A percentile compares a stretch with the other conserved stretches of the same genome.
phyloP scores from a whole-genome alignment of 768 basidiomycete genomes.

The Mycena albidolilacea region DNA sequence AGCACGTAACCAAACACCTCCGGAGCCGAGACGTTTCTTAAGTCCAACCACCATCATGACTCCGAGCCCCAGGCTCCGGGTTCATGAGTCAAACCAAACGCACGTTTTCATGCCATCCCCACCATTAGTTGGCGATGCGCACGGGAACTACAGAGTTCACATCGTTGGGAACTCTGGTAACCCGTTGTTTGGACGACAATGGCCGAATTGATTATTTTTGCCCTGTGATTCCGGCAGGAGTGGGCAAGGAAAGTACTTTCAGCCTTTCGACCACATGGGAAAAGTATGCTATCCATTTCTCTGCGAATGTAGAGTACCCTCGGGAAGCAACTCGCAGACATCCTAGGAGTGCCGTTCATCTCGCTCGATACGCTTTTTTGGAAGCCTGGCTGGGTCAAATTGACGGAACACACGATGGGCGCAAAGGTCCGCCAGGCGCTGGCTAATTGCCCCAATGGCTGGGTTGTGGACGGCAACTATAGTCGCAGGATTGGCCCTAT shows the following conservation, averaged over 20 bases:
- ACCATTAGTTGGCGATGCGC: slow-evolving; percentile 59
- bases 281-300: slow-evolving; percentile 6
- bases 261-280: neutral
- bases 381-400: slow-evolving; percentile 53
- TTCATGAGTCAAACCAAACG: neutral
- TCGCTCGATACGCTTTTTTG: slow-evolving; percentile 54
- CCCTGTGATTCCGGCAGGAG: slow-evolving; percentile 43
- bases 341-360: slow-evolving; percentile 53
- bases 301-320: slow-evolving; percentile 54
- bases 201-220: slow-evolving; percentile 9
- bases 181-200: slow-evolving; percentile 24
- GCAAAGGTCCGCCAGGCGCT: slow-evolving; percentile 47
- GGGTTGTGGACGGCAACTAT: slow-evolving; percentile 71
- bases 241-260: slow-evolving; percentile 55
- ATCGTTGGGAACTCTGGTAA: slow-evolving; percentile 70
- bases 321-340: slow-evolving; percentile 50
- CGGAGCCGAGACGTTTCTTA: neutral
- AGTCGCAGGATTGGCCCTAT: slow-evolving; percentile 45
- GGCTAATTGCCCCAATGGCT: slow-evolving; percentile 54
- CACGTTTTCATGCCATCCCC: slow-evolving; percentile 38
- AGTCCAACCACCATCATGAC: neutral
- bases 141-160: slow-evolving; percentile 63
- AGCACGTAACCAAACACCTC: neutral
- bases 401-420: slow-evolving; percentile 41
- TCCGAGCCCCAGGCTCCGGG: too few relatives aligned